Percentiles rank a stretch among this genome's conserved stretches.
phyloP scores from a whole-genome alignment of 495 filamentous ascomycete genomes.

The Chaetomium cochliodes region DNA sequence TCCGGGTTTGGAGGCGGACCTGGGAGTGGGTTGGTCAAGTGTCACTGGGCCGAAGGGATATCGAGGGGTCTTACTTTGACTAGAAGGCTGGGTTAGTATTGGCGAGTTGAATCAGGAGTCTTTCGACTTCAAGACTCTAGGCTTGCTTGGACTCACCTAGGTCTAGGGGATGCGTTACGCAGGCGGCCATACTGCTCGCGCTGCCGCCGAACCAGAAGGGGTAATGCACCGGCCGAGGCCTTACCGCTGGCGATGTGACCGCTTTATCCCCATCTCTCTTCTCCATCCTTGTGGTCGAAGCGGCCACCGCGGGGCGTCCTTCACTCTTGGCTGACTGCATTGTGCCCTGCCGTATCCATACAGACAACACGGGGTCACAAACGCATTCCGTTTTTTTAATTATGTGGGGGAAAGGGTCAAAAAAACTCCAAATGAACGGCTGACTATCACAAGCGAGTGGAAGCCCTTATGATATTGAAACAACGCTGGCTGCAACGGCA shows the following conservation, averaged over 20 bases:
- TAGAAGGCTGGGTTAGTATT: constrained; percentile 29
- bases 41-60: not conserved
- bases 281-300: constrained; percentile 19
- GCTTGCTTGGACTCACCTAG: constrained; percentile 52
- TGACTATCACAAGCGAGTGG: not conserved
- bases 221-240: constrained; percentile 58
- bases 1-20: constrained; percentile 87
- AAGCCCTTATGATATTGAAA: not conserved
- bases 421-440: not conserved
- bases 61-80: constrained; percentile 36
- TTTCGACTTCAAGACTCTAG: not conserved
- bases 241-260: constrained; percentile 23
- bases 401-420: not conserved
- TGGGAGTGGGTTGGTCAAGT: constrained; percentile 18
- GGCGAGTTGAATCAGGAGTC: not conserved
- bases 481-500: not conserved
- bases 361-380: constrained; percentile 14
- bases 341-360: constrained; percentile 4
- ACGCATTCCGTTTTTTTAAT: constrained; percentile 24
- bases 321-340: constrained; percentile 25
- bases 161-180: constrained; percentile 88
- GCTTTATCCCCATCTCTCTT: constrained; percentile 33
- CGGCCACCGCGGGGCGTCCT: constrained; percentile 10
- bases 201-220: constrained; percentile 96
- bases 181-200: constrained; percentile 84